Evolutionary conservation across 768 basidiomycete species (phyloP).

Genomic region (Suillus luteus): DNA sequence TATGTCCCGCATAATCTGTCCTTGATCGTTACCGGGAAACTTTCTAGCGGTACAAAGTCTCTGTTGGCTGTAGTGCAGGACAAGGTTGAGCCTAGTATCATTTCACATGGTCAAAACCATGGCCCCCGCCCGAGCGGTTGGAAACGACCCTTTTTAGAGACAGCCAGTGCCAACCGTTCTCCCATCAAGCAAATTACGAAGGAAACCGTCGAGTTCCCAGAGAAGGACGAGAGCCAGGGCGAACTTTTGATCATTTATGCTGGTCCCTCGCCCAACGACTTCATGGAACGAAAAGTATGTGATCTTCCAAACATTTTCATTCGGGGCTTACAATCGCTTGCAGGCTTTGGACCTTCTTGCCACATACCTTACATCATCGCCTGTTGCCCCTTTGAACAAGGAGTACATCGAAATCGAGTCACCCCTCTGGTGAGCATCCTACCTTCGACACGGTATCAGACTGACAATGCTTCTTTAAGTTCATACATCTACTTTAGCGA

Average conservation of each 20-base stretch:
- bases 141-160: slow-evolving; percentile 95
- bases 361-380: slow-evolving; percentile 86
- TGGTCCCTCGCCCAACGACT: slow-evolving; percentile 74
- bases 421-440: slow-evolving; percentile 71
- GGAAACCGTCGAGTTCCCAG: slow-evolving; percentile 87
- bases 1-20: slow-evolving; percentile 95
- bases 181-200: slow-evolving; percentile 54
- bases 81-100: slow-evolving; percentile 79
- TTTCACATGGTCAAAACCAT: slow-evolving; percentile 69
- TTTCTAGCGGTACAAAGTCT: slow-evolving; percentile 72
- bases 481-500: slow-evolving; percentile 86
- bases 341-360: slow-evolving; percentile 84
- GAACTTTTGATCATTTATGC: slow-evolving; percentile 78
- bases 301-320: slow-evolving; percentile 6
- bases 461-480: slow-evolving; percentile 39
- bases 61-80: slow-evolving; percentile 82
- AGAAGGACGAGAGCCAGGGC: slow-evolving; percentile 94
- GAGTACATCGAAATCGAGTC: slow-evolving; percentile 91
- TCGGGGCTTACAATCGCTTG: slow-evolving; percentile 6
- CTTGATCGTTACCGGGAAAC: slow-evolving; percentile 85
- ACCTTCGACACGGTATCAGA: background rate
- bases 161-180: slow-evolving; percentile 64
- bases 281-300: slow-evolving; percentile 68
- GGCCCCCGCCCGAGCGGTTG: slow-evolving; percentile 78
- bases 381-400: slow-evolving; percentile 82